Percentiles rank a stretch among this genome's conserved stretches.
Evolutionary conservation across 1,284 basidiomycete genomes (phyloP).

Genomic region (Uromyces viciae-fabae): DNA sequence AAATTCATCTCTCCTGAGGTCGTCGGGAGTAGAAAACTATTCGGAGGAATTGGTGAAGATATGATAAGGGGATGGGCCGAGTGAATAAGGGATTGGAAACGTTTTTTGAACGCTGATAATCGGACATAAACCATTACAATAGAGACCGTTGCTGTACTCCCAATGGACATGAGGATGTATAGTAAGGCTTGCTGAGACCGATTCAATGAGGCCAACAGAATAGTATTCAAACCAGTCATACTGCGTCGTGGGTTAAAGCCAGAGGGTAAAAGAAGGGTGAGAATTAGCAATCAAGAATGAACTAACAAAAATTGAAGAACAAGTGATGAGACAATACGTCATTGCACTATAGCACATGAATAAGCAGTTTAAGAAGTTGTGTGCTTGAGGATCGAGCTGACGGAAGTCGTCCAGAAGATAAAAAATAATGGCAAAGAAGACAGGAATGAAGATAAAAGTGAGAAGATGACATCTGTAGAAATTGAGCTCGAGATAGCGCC

Average conservation of each 20-base stretch:
- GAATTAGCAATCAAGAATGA: neutral
- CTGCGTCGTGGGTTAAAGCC: neutral
- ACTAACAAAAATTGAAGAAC: neutral
- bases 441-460: constrained; percentile 27
- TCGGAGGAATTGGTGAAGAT: neutral
- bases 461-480: constrained; percentile 40
- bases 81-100: constrained; percentile 48
- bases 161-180: constrained; percentile 53
- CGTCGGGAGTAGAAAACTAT: neutral
- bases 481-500: constrained; percentile 39
- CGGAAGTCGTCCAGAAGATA: neutral
- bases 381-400: constrained; percentile 33
- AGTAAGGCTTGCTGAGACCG: constrained; percentile 54
- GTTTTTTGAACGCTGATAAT: constrained; percentile 51
- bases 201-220: constrained; percentile 52
- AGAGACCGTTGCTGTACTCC: constrained; percentile 53
- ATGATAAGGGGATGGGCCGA: neutral
- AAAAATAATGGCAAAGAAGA: constrained; percentile 34
- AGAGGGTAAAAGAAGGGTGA: neutral
- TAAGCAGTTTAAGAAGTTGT: constrained; percentile 53
- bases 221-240: constrained; percentile 53
- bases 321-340: constrained; percentile 46
- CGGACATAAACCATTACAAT: constrained; percentile 54
- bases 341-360: constrained; percentile 53
- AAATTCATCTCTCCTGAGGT: neutral